These are phyloP conservation scores for Somion occarium DNA, from an alignment of 1,284 basidiomycete genomes.

Conservation along the genomic window DNA sequence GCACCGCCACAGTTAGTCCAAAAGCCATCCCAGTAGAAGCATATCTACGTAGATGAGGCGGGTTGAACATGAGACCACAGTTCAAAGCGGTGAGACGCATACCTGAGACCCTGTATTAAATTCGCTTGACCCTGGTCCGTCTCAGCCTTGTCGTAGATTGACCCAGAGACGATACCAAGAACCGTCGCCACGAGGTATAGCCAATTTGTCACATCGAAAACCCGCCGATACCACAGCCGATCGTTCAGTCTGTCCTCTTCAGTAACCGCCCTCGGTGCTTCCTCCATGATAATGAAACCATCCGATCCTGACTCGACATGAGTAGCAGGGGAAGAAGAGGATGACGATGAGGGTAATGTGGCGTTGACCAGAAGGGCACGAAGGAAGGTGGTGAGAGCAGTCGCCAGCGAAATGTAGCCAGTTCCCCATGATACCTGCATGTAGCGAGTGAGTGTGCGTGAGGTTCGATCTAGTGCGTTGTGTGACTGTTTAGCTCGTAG, in stretches of 20 bases:
- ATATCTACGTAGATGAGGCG: constrained; percentile 11
- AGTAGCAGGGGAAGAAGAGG: background rate
- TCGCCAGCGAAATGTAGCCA: constrained; percentile 27
- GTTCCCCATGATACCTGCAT: constrained; percentile 27
- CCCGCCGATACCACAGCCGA: constrained; percentile 27
- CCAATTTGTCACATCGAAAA: constrained; percentile 18
- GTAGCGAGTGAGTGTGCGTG: constrained; percentile 24
- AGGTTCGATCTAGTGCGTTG: constrained; percentile 15
- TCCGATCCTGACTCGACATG: background rate
- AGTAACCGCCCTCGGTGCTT: constrained; percentile 4
- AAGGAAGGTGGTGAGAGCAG: constrained; percentile 21
- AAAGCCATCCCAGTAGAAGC: constrained; percentile 7
- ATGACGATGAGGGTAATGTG: constrained; percentile 11
- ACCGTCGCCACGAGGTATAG: constrained; percentile 20
- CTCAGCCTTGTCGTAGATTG: constrained; percentile 17
- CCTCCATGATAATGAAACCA: background rate
- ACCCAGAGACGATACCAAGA: constrained; percentile 25
- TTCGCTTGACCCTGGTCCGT: constrained; percentile 3
- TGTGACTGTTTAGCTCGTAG: constrained; percentile 27
- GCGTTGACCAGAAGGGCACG: constrained; percentile 28
- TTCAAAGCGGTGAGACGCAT: background rate
- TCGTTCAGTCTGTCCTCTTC: constrained; percentile 21
- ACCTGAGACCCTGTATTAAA: constrained; percentile 19
- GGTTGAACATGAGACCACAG: background rate
- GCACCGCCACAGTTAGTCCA: background rate